Evolutionary conservation across 495 filamentous ascomycete genomes (phyloP).

Genomic region (Chlorociboria aeruginascens): DNA sequence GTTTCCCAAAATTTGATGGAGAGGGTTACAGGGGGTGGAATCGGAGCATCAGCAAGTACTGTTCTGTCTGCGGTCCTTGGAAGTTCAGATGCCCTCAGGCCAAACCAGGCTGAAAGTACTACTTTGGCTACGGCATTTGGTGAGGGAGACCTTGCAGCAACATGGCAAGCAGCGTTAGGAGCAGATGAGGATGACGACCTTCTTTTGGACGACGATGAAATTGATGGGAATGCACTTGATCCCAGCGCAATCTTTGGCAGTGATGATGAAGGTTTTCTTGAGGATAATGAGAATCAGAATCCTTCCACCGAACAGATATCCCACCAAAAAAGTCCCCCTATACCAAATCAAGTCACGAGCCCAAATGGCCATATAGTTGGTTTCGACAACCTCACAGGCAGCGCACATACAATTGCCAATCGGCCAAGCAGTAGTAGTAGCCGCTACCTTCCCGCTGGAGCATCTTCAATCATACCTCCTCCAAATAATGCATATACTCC

Average conservation of each 20-base stretch:
- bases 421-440: conserved; percentile 8
- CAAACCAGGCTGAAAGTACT: conserved; percentile 19
- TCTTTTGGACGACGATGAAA: conserved; percentile 50
- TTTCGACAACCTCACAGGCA: conserved; percentile 13
- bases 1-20: conserved; percentile 23
- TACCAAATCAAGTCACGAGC: conserved; percentile 1
- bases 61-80: conserved; percentile 17
- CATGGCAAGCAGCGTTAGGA: conserved; percentile 73
- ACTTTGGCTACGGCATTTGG: conserved; percentile 17
- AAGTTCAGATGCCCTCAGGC: conserved; percentile 7
- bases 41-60: conserved; percentile 19
- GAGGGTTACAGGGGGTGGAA: conserved; percentile 15
- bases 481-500: conserved; percentile 13
- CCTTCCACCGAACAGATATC: background rate
- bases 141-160: conserved; percentile 57
- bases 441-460: conserved; percentile 17
- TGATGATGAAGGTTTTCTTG: conserved; percentile 64
- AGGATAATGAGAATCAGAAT: conserved; percentile 37
- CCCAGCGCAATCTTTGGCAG: conserved; percentile 30
- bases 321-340: conserved; percentile 3
- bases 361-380: conserved; percentile 21
- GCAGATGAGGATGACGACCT: conserved; percentile 58
- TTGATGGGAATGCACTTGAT: conserved; percentile 27
- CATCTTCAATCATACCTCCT: background rate
- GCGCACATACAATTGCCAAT: background rate